These are phyloP conservation scores for Plasmodium vivax DNA, from an alignment of 169 alveolate species.

Conservation along the genomic window DNA sequence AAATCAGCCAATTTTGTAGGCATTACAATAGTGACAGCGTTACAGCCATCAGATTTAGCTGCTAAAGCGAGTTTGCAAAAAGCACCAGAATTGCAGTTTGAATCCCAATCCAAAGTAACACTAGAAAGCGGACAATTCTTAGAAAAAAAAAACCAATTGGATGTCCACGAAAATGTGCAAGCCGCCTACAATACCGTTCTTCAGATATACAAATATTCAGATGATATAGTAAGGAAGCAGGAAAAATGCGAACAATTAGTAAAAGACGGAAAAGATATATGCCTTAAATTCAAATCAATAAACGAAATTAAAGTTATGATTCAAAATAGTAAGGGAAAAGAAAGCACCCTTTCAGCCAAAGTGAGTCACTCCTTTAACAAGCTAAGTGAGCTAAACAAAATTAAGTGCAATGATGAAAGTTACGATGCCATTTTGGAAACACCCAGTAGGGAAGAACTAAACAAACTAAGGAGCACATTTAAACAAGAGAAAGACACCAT, in stretches of 20 bases:
- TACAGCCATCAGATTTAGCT: background rate
- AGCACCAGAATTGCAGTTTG: background rate
- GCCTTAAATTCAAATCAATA: background rate
- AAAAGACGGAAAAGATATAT: background rate
- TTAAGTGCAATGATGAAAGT: background rate
- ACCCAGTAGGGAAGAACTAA: background rate
- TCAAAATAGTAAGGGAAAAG: background rate
- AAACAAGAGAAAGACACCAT: background rate
- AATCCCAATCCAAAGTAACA: background rate
- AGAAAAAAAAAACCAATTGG: background rate
- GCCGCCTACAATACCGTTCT: background rate
- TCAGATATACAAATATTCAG: slow-evolving; percentile 16
- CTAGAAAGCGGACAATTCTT: background rate
- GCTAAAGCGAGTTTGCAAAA: background rate
- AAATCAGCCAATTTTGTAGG: slow-evolving; percentile 13
- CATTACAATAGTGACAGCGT: background rate
- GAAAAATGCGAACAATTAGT: background rate
- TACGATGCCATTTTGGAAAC: background rate
- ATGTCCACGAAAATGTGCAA: background rate
- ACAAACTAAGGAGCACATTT: background rate
- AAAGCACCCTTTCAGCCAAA: background rate
- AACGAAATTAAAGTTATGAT: background rate
- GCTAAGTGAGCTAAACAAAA: background rate
- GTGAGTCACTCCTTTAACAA: background rate
- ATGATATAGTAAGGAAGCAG: background rate